Percentiles rank a stretch among this genome's conserved stretches.
These are phyloP conservation scores for Auxenochlorella protothecoides DNA, from an alignment of 139 green algal species.

Conservation along the genomic window DNA sequence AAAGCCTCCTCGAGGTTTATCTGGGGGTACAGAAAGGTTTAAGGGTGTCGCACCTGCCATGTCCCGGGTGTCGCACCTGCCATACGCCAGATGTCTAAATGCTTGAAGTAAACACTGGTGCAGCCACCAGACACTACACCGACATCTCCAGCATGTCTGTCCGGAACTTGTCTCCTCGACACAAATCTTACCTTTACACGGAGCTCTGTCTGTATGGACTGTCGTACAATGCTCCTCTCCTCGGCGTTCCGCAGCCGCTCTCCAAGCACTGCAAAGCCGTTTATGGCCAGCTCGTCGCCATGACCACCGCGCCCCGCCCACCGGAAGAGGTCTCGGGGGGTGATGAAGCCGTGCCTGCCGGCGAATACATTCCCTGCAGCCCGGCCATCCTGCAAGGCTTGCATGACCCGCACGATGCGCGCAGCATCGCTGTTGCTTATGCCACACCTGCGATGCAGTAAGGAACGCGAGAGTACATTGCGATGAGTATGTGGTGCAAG, in stretches of 20 bases:
- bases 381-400: conserved; percentile 79
- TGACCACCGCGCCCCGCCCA: conserved; percentile 71
- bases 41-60: no score
- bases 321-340: conserved; percentile 90
- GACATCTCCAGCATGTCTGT: no score
- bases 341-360: conserved; percentile 94
- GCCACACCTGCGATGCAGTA: conserved; percentile 19
- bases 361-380: conserved; percentile 68
- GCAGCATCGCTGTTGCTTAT: conserved; percentile 67
- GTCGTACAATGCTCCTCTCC: conserved; percentile 65
- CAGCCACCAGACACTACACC: no score
- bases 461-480: no score
- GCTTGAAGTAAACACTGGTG: no score
- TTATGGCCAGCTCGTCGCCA: conserved; percentile 67
- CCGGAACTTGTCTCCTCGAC: background rate
- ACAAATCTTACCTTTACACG: conserved; percentile 39
- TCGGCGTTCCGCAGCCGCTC: conserved; percentile 68
- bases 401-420: conserved; percentile 84
- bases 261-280: conserved; percentile 84
- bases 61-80: no score
- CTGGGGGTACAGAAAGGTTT: background rate
- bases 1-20: background rate
- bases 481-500: no score
- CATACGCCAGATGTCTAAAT: no score
- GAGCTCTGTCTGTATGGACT: conserved; percentile 56